Base-by-base conservation (phyloP, 2,329 filamentous ascomycete species). In the Westerdykella aurantiaca region DNA sequence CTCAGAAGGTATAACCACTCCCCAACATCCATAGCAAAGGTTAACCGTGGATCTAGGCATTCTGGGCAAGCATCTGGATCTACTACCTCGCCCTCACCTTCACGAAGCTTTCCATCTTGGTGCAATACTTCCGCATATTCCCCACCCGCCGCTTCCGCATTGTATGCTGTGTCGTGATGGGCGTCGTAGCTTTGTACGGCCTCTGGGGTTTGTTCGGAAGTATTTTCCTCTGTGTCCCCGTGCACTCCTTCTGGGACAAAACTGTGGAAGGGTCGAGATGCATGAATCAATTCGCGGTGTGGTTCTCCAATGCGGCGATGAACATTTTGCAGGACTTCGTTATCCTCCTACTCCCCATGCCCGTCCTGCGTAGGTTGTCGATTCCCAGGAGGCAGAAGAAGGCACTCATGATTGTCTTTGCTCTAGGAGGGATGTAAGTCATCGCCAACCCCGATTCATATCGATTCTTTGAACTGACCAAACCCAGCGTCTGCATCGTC, bases 361-460 rank as follows among this genome's bases (percentile, higher is more conserved):
- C 52, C 2, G 50, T 66, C 3, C 46, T 67, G 17, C 52, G 50
- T 38, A 55, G 51, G 5, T 51, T 72, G 12, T 51, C 57, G 6
- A 60, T 71, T 39, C 57, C 61, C 2, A 48, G 38, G 23, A 50
- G 48, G 4, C 63, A 70, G 44, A 71, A 69, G 50, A 48, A 57
- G 38, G 62, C 61, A 14, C 47, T 72, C 2, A 55, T 61, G 11
- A 47, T 55, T 5, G 60, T 71, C 39, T 69, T 72, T 42, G 57
- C 58, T 5, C 51, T 71, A 25, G 67, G 67, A 31, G 55, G 55
- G 7, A 63, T 68, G 68, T 71, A 56, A 46, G 64, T 53, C 25
- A 37, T 22, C n/a, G 18, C 17, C 35, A 18, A 33, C 10, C 13
- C 16, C 6, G 22, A 23, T 12, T 31, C 50, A 53, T 42, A 56